Evolutionary conservation across 228 moss, liverwort and hornwort species (phyloP).

Genomic region (Sphagnum fallax): DNA sequence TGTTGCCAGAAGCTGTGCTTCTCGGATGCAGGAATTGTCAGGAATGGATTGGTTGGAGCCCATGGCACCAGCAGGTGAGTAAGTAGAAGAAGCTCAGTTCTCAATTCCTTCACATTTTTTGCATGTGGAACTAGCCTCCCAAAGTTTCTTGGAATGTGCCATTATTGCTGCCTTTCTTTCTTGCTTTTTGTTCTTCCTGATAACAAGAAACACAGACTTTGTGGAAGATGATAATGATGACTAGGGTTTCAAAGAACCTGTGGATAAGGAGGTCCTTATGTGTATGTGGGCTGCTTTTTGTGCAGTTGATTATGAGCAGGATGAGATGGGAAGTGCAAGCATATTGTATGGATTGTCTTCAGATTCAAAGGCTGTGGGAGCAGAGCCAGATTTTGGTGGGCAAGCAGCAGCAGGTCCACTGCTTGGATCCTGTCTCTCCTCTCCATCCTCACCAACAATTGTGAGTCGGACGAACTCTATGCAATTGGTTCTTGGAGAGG

Average conservation of each 20-base stretch:
- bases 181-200: not conserved
- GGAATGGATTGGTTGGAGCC: slow-evolving; percentile 95
- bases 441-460: slow-evolving; percentile 23
- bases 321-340: slow-evolving; percentile 63
- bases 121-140: no score
- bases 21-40: slow-evolving; percentile 41
- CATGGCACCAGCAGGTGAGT: slow-evolving; percentile 38
- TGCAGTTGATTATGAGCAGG: slow-evolving; percentile 50
- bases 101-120: no score
- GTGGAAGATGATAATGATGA: no score
- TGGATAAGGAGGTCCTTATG: not conserved
- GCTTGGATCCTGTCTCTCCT: slow-evolving; percentile 35
- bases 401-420: slow-evolving; percentile 16
- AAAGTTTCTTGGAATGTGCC: no score
- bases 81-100: not conserved
- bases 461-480: slow-evolving; percentile 31
- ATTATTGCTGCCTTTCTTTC: no score
- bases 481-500: slow-evolving; percentile 28
- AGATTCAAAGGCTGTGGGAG: not conserved
- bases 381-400: slow-evolving; percentile 34
- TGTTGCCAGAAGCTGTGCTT: slow-evolving; percentile 18
- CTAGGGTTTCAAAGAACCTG: no score
- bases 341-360: slow-evolving; percentile 21
- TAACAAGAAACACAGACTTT: not conserved
- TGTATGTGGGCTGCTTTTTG: not conserved